These are phyloP conservation scores for Arxiozyma telluris DNA, from an alignment of 1,139 yeast genomes.

Conservation along the genomic window DNA sequence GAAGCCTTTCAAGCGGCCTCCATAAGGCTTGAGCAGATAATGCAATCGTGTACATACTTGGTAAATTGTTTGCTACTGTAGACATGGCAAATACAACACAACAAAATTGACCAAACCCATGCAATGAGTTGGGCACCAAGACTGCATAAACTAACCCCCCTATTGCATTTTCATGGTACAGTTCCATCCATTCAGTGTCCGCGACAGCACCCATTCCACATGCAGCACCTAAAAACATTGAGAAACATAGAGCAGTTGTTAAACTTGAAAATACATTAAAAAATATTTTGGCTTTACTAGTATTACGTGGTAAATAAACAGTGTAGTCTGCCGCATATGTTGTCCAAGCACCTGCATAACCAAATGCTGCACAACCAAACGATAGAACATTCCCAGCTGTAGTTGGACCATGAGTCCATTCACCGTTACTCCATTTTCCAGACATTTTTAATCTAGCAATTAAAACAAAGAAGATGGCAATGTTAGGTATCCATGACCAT, in stretches of 20 bases:
- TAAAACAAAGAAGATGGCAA: slow-evolving; percentile 61
- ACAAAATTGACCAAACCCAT: slow-evolving; percentile 85
- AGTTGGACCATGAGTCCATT: slow-evolving; percentile 39
- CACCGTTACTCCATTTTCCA: slow-evolving; percentile 45
- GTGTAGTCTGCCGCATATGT: slow-evolving; percentile 91
- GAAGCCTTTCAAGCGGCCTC: slow-evolving; percentile 61
- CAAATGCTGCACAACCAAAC: slow-evolving; percentile 78
- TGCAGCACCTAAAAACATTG: slow-evolving; percentile 82
- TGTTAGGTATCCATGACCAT: slow-evolving; percentile 84
- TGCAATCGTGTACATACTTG: slow-evolving; percentile 89
- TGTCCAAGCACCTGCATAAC: slow-evolving; percentile 94
- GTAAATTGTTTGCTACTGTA: slow-evolving; percentile 82
- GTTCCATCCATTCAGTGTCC: slow-evolving; percentile 39
- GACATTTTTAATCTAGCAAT: slow-evolving; percentile 69
- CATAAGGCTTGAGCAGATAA: slow-evolving; percentile 78
- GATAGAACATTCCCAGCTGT: slow-evolving; percentile 74
- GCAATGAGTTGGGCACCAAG: slow-evolving; percentile 68
- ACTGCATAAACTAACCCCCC: slow-evolving; percentile 82
- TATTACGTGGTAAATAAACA: slow-evolving; percentile 65
- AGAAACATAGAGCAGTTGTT: slow-evolving; percentile 56
- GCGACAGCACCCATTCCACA: slow-evolving; percentile 53
- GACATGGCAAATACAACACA: slow-evolving; percentile 79
- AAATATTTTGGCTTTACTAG: slow-evolving; percentile 52
- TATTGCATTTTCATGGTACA: slow-evolving; percentile 38
- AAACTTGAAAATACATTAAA: slow-evolving; percentile 55